These are phyloP conservation scores for Candida boidinii DNA, from an alignment of 805 yeast genomes.

Conservation along the genomic window DNA sequence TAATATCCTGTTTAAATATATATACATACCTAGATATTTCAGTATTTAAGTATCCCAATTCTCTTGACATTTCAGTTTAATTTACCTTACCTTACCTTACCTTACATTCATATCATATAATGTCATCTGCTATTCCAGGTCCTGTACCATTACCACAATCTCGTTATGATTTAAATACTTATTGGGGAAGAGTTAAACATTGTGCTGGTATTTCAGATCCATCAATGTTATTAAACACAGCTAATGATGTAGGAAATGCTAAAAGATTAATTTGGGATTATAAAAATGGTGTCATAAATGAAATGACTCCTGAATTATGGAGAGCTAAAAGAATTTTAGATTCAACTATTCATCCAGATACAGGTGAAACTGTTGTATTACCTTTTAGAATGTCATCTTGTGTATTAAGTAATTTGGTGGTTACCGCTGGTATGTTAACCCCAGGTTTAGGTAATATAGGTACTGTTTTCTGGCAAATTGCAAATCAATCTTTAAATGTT, in stretches of 20 bases:
- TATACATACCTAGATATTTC: too few species aligned
- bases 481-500: conserved; percentile 93
- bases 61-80: too few species aligned
- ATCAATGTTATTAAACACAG: conserved; percentile 69
- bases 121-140: conserved; percentile 90
- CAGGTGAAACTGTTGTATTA: conserved; percentile 82
- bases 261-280: conserved; percentile 60
- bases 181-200: conserved; percentile 92
- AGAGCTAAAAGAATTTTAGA: conserved; percentile 78
- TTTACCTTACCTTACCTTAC: too few species aligned
- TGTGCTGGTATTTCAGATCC: conserved; percentile 94
- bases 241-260: conserved; percentile 54
- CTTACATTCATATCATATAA: conserved; percentile 15
- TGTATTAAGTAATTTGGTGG: conserved; percentile 87
- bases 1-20: too few species aligned
- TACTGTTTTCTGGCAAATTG: conserved; percentile 95
- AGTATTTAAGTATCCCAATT: too few species aligned
- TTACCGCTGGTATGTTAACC: conserved; percentile 95
- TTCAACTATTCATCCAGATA: conserved; percentile 93
- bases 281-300: conserved; percentile 54
- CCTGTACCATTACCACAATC: conserved; percentile 74
- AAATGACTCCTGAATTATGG: conserved; percentile 82
- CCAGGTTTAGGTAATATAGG: conserved; percentile 88
- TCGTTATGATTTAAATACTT: conserved; percentile 68
- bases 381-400: conserved; percentile 98